phyloP scores from a whole-genome alignment of 345 rosid species.

The Citrus unshiu region DNA sequence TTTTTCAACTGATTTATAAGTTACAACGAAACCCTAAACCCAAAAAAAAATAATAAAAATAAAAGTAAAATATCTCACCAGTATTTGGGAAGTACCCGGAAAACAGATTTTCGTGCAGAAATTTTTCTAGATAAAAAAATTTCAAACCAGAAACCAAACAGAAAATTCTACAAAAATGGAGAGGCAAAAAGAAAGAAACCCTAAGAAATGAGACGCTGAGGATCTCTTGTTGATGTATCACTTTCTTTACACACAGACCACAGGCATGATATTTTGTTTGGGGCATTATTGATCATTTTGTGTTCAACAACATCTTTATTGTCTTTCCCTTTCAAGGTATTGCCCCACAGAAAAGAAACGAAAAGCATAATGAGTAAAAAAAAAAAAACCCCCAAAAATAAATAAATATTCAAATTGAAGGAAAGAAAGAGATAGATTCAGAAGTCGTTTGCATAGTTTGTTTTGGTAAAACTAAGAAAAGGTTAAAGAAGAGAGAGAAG shows the following conservation, averaged over 20 bases:
- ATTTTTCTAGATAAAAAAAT: background rate
- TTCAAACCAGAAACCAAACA: background rate
- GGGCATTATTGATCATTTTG: background rate
- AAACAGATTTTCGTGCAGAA: background rate
- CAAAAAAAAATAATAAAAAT: background rate
- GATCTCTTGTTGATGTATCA: conserved; percentile 11
- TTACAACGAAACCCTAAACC: conserved; percentile 5
- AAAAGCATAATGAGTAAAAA: background rate
- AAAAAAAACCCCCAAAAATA: background rate
- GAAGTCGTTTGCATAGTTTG: background rate
- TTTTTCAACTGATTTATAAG: background rate
- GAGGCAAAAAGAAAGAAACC: conserved; percentile 13
- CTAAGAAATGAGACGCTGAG: conserved; percentile 12
- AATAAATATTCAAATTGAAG: background rate
- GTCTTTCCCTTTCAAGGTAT: background rate
- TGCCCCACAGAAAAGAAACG: background rate
- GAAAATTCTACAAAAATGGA: background rate
- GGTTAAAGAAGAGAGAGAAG: background rate
- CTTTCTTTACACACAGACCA: conserved; percentile 17
- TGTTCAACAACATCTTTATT: background rate
- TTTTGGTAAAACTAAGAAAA: conserved; percentile 12
- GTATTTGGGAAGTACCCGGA: background rate
- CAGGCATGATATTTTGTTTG: background rate
- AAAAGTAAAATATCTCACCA: conserved; percentile 9
- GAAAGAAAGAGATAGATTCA: background rate